Conservation (phyloP, 345 rosid species). For the Hypericum perforatum region DNA sequence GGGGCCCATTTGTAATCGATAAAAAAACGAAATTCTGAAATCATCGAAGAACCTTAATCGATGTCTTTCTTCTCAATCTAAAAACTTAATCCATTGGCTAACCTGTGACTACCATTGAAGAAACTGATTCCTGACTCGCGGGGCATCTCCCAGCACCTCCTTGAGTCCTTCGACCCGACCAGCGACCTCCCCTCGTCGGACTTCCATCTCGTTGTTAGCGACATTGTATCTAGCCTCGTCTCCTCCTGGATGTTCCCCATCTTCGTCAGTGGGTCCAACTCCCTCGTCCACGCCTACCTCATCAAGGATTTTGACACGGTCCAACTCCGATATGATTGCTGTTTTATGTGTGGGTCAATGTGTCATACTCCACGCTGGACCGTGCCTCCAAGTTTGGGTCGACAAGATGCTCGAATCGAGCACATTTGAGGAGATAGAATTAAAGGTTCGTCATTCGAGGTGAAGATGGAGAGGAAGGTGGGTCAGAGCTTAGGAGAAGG, state of each 20-base stretch:
- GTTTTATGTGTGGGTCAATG: conserved; percentile 87
- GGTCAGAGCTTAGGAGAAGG: conserved; percentile 54
- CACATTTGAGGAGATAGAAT: conserved; percentile 63
- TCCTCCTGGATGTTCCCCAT: conserved; percentile 45
- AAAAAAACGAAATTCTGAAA: too few relatives aligned
- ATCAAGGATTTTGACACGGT: conserved; percentile 40
- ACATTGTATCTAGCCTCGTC: conserved; percentile 28
- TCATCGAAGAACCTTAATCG: too few relatives aligned
- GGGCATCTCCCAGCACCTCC: conserved; percentile 67
- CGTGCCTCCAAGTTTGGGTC: conserved; percentile 56
- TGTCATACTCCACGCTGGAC: conserved; percentile 44
- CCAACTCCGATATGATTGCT: conserved; percentile 60
- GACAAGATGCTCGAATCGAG: conserved; percentile 89
- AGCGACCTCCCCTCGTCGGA: conserved; percentile 42
- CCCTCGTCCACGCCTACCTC: conserved; percentile 62
- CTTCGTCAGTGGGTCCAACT: conserved; percentile 85
- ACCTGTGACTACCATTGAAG: too few relatives aligned
- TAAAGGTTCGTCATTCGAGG: conserved; percentile 38
- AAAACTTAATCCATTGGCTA: too few relatives aligned
- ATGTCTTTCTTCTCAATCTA: too few relatives aligned
- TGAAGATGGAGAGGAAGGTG: conserved; percentile 20
- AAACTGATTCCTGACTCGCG: conserved; percentile 45
- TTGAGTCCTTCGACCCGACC: conserved; percentile 39
- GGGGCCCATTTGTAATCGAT: too few relatives aligned
- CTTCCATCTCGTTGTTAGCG: conserved; percentile 44